Evolutionary conservation across 306 rosid genomes (phyloP), one percentile per base, ranked within the genome.

Genomic region (Malus asiatica): DNA sequence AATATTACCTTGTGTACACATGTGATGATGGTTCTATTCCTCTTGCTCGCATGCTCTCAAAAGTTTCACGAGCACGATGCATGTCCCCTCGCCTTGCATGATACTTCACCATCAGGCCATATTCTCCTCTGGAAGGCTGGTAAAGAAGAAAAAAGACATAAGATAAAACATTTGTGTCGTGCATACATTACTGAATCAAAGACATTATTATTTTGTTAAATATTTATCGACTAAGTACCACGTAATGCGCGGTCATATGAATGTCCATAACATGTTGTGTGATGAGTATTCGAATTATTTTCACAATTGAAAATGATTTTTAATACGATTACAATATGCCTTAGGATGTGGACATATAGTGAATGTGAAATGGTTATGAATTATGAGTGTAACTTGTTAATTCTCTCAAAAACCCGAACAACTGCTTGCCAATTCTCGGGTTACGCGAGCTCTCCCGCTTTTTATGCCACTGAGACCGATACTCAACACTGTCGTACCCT

Each of bases 371-470:
- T 64, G 25, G 29, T 65, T 11, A 51, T 6, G 16, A 65, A 42
- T 48, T 23, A 27, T 27, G 2, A 27, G 27, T 27, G 27, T 27
- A 27, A 27, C 27, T 92, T 95, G 78, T 85, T 87, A 72, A 95
- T 78, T 73, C 77, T 84, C 81, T 92, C 89, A 22, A 95, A 95
- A 48, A 93, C 79, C 14, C 64, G 69, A 29, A 95, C 96, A 68
- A 92, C 97, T 0, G 93, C 96, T 84, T 90, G 95, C 98, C 98
- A 95, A 76, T 95, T 90, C 88, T 90, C 97, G 0, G 97, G 98
- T 75, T 89, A 58, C 97, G 76, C 1, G 92, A 81, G 61, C 81
- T 71, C 6, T 95, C 96, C 82, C 98, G 83, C 80, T 95, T 90
- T 67, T 92, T 87, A 23, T 92, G 98, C 98, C 98, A 90, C 81